Evolutionary conservation across 2,329 filamentous ascomycete species (phyloP).

Genomic region (Colletotrichum endophyticum): DNA sequence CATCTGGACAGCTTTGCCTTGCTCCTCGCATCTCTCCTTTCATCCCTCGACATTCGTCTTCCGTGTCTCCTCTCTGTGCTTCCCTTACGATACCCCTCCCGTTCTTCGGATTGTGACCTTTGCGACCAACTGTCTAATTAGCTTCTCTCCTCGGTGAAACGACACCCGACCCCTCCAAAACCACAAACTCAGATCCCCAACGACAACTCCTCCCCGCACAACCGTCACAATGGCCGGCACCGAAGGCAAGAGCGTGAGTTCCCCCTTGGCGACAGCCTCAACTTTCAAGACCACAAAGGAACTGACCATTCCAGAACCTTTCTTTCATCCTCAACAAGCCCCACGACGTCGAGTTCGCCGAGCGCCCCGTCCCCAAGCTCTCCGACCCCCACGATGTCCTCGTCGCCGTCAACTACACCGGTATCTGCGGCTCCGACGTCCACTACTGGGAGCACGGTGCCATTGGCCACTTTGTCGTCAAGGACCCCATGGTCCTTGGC

Average conservation of each 20-base stretch:
- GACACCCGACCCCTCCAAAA: background rate
- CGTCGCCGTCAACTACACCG: conserved; percentile 82
- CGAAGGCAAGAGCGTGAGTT: conserved; percentile 20
- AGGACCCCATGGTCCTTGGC: conserved; percentile 79
- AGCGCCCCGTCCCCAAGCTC: conserved; percentile 75
- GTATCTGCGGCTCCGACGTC: conserved; percentile 87
- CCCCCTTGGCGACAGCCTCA: background rate
- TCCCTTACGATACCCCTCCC: background rate
- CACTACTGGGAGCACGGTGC: conserved; percentile 88
- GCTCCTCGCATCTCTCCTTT: background rate
- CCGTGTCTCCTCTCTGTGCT: background rate
- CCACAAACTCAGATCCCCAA: background rate
- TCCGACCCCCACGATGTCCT: conserved; percentile 75
- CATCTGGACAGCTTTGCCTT: background rate
- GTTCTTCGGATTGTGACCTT: background rate
- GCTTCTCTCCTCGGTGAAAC: background rate
- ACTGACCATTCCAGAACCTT: conserved; percentile 65
- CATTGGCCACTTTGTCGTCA: conserved; percentile 85
- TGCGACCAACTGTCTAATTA: background rate
- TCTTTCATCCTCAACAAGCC: conserved; percentile 85
- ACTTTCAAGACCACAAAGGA: background rate
- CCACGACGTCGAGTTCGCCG: conserved; percentile 74
- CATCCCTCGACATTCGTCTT: background rate
- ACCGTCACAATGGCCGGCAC: conserved; percentile 17
- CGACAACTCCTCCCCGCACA: background rate